Base-by-base conservation (phyloP, 768 basidiomycete genomes). In the Boletus reticuloceps region DNA sequence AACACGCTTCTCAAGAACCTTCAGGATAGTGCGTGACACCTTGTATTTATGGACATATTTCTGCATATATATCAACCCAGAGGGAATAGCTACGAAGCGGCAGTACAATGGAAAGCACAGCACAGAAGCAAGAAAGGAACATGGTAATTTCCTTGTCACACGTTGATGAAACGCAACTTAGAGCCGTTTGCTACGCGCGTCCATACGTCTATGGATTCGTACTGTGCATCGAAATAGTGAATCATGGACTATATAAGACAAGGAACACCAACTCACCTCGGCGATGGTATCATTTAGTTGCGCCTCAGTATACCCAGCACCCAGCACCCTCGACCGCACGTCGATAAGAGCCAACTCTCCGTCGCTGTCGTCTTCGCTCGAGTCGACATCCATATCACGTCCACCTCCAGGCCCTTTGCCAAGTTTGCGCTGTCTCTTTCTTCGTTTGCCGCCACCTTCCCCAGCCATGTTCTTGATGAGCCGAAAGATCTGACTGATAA, bases 301-400 rank as follows among this genome's bases (percentile, higher is more conserved):
- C 2, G 81, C 84, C 69, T 99, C 96, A 14, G 93, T 98, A 73
- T 88, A 97, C 17, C 95, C 95, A 60, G 84, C 85, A 44, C 84
- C 86, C 53, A 95, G 73, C 12, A 98, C 88, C 38, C 94, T 83
- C 45, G 88, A 85, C 32, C 95, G 83, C 53, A 98, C 83, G 59
- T 98, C 94, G 40, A 91, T 81, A 79, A 99, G 85, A 9, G 85
- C 82, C 56, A 97, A 72, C 64, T 91, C 89, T 50, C 80, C 79
- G 40, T 81, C 77, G n/a, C 85, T 84, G 8, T 82, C 81, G 42
- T 87, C 85, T 12, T 83, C 83, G 40, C 85, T 84, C 27, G 84
- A 84, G 59, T 87, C 89, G 20, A 83, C 74, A 59, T 85, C 83
- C 80, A 83, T 82, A 59, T 86, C 85, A 13, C 85, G 81, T 67